These are phyloP conservation scores for Bodo saltans DNA, from an alignment of 78 protist genomes.

Conservation along the genomic window DNA sequence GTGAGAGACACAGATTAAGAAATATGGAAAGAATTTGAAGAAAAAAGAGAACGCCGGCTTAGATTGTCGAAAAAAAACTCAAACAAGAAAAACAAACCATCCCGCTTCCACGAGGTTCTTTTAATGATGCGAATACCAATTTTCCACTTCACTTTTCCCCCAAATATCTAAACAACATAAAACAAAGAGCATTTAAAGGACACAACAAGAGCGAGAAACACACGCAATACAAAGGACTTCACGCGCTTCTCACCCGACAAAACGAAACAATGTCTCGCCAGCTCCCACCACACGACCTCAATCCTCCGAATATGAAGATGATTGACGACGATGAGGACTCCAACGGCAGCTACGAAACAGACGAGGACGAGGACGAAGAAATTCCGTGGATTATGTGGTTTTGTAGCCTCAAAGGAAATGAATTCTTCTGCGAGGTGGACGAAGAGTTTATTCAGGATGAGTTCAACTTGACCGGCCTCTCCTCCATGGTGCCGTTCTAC, in stretches of 20 bases:
- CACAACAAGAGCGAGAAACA: not conserved
- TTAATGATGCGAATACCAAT: too few species aligned
- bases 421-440: slow-evolving; percentile 70
- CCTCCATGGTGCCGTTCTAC: slow-evolving; percentile 72
- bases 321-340: slow-evolving; percentile 9
- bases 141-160: too few species aligned
- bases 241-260: not conserved
- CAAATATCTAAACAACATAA: too few species aligned
- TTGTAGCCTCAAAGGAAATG: slow-evolving; percentile 68
- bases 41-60: too few species aligned
- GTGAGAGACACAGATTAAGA: too few species aligned
- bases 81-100: too few species aligned
- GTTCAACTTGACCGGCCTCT: slow-evolving; percentile 82
- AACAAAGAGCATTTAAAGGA: too few species aligned
- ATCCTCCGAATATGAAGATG: not conserved
- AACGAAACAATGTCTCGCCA: not conserved
- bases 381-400: slow-evolving; percentile 69
- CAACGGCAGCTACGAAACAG: slow-evolving; percentile 5
- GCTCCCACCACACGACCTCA: not conserved
- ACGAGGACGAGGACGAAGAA: slow-evolving; percentile 48
- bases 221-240: not conserved
- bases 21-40: too few species aligned
- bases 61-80: too few species aligned
- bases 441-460: slow-evolving; percentile 75
- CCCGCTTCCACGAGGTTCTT: too few species aligned